Conservation (phyloP, 805 yeast genomes). For the Wickerhamomyces ciferrii region DNA sequence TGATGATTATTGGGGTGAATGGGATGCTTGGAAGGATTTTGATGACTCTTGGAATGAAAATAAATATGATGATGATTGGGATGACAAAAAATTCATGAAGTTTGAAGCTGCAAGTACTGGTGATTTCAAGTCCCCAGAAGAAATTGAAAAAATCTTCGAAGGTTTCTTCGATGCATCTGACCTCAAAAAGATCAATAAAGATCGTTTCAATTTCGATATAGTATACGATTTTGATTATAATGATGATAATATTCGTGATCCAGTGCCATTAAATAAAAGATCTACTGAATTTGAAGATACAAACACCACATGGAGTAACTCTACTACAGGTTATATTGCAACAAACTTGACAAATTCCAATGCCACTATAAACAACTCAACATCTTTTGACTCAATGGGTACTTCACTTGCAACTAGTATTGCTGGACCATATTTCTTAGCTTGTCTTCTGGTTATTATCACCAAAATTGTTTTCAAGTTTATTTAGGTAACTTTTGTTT, state of each 20-base stretch:
- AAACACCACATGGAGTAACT: neutral
- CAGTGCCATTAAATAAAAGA: neutral
- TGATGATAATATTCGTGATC: neutral
- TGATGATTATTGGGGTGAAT: neutral
- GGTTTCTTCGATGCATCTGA: neutral
- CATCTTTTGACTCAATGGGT: neutral
- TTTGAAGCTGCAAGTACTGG: neutral
- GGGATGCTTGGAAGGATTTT: neutral
- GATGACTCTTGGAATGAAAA: neutral
- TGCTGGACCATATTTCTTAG: neutral
- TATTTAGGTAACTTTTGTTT: neutral
- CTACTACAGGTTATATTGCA: neutral
- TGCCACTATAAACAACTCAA: neutral
- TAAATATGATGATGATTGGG: neutral
- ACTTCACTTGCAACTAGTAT: neutral
- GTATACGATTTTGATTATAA: neutral
- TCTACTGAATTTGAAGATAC: too few relatives aligned
- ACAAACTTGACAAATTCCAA: neutral
- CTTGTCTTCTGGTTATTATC: neutral
- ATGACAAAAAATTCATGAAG: neutral
- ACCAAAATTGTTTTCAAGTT: neutral
- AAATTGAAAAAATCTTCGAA: neutral
- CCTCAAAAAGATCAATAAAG: neutral
- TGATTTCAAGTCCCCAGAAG: neutral
- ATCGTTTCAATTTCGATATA: slow-evolving; percentile 1